Conservation (phyloP, 176 grass and related monocot genomes). For the Bolboschoenus planiculmis region DNA sequence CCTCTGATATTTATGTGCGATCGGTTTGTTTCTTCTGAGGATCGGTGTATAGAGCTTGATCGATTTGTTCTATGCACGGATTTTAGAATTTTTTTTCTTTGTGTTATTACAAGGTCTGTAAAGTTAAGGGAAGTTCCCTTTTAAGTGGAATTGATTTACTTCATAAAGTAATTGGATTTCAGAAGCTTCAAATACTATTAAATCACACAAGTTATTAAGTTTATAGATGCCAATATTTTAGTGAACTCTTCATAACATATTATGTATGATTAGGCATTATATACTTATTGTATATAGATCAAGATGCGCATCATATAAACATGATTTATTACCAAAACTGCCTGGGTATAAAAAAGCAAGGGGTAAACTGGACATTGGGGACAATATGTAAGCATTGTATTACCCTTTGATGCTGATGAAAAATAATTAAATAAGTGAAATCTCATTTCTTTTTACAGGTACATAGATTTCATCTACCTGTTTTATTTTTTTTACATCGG, state of each 20-base stretch:
- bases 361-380: not conserved
- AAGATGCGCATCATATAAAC: not conserved
- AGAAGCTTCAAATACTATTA: not conserved
- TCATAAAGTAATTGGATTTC: not conserved
- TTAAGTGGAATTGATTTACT: not conserved
- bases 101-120: conserved; percentile 2
- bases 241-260: not conserved
- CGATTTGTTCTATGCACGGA: not conserved
- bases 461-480: not conserved
- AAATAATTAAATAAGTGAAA: not conserved
- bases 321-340: not conserved
- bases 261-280: not conserved
- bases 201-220: not conserved
- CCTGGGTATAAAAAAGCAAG: not conserved
- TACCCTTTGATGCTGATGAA: not conserved
- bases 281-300: not conserved
- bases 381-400: not conserved
- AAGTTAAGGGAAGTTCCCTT: not conserved
- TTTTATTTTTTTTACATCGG: not conserved
- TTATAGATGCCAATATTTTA: not conserved
- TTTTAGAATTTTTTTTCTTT: not conserved
- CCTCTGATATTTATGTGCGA: not conserved
- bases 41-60: not conserved
- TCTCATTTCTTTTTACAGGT: not conserved
- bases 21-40: not conserved